Base-by-base conservation (phyloP, 768 basidiomycete genomes). In the Boletus eberwhitei region DNA sequence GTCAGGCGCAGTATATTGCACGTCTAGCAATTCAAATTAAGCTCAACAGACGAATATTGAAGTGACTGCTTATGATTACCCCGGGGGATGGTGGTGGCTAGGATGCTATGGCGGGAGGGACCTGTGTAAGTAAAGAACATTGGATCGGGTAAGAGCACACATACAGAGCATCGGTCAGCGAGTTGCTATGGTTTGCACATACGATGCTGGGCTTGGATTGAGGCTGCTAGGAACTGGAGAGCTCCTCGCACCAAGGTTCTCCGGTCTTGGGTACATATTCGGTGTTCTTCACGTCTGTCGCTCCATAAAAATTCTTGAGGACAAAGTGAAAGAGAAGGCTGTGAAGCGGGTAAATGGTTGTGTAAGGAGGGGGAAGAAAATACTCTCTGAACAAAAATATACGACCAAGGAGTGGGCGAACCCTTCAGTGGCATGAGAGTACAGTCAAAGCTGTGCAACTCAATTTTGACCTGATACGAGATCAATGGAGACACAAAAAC, bases 281-380 rank as follows among this genome's bases (percentile, higher is more conserved):
- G 4, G 76, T 75, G 65, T 89, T 88, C 69, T 95, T 90, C 16
- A 95, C 79, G 24, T 93, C 88, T 52, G 95, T 92, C 11, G 86
- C 82, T 2, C 90, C 90, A 69, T 95, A 95, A 73, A 95, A 95
- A 58, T 93, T 89, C 67, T 90, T 90, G 64, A 95, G 83, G 3
- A 93, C 90, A 60, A 93, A 86, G 60, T 81, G 81, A 68, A 90
- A 92, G 29, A 91, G 74, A 17, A 84, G 65, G 35, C 88, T 90
- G 48, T 14, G 36, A 22, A 40, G 9, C 17, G 2, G 31, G 22
- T 64, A 35, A 58, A 50, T 44, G 53, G 37, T 14, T 7, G 24
- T 29, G 22, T 43, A 24, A 43, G 9, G 46, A 7, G 48, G 8
- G 32, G 43, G 8, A 35, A 22, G 9, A 36, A 22, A 44, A 6